Evolutionary conservation across 1,139 yeast species (phyloP), one percentile per base, ranked within the genome.

Genomic region (Hemisphaericaspora lyxosophila): DNA sequence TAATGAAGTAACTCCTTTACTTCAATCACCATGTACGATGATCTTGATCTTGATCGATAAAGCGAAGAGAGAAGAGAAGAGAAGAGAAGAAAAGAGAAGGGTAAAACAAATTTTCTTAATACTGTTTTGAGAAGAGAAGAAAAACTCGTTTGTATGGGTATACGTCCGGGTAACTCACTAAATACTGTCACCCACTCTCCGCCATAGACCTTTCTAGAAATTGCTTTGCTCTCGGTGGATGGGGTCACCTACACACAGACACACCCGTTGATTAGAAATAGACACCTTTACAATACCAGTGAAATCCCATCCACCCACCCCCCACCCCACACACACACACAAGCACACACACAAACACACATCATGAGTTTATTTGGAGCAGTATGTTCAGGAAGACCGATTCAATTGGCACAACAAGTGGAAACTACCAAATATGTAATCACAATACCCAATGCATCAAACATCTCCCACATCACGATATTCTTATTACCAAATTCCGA

Each of bases 401-500:
- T 77, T 29, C 76, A 73, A 45, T 49, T 75, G 41, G 81, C 81
- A 2, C 65, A 71, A 45, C 90, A 82, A 50, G 80, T 85, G 7
- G 89, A 81, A 34, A 67, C 73, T 17, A 73, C 73, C 44, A 81
- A 82, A 50, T 84, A 74, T 50, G 82, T 82, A n/a, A 69, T 82
- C 38, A 67, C 65, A 33, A 71, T 84, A 5, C 73, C 75, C 39
- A 80, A 82, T 55, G 88, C 86, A 0, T 67, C 81, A 17, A 73
- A 71, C 42, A 71, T 84, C 26, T 82, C 88, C 34, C 90, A 85
- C 54, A 71, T 88, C 36, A 83, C 92, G 3, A 67, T 88, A 14
- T 88, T 88, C 53, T 64, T 86, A 27, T 70, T 88, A 8, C 96
- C 96, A 2, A 85, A 80, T 40, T 66, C 79, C 22, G 66, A 60